Evolutionary conservation across 371 early-diverging fungal species (phyloP).

Genomic region (Phascolomyces articulosus): DNA sequence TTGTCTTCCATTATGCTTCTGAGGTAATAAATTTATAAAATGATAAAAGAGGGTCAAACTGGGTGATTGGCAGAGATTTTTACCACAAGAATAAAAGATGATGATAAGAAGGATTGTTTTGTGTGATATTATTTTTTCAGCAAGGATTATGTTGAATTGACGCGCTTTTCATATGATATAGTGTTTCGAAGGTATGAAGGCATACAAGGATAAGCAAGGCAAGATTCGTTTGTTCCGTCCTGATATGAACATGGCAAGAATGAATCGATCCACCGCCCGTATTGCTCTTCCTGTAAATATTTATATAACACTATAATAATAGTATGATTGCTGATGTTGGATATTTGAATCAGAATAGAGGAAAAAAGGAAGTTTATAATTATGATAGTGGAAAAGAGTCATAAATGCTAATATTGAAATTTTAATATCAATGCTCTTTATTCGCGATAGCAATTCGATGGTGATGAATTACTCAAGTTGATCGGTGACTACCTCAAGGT

Average conservation of each 20-base stretch:
- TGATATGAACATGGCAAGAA: slow-evolving; percentile 90
- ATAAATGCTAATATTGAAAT: too few relatives aligned
- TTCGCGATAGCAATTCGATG: slow-evolving; percentile 70
- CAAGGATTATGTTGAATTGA: too few relatives aligned
- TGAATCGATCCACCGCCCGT: slow-evolving; percentile 73
- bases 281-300: slow-evolving; percentile 77
- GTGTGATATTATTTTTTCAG: too few relatives aligned
- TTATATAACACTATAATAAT: neutral
- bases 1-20: slow-evolving; percentile 93
- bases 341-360: neutral
- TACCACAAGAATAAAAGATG: too few relatives aligned
- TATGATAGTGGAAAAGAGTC: too few relatives aligned
- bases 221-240: slow-evolving; percentile 88
- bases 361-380: too few relatives aligned
- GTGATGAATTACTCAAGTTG: slow-evolving; percentile 79
- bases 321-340: neutral
- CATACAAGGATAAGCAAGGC: slow-evolving; percentile 85
- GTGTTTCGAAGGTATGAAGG: slow-evolving; percentile 96
- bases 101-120: too few relatives aligned
- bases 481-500: slow-evolving; percentile 84
- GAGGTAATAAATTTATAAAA: slow-evolving; percentile 44
- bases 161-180: slow-evolving; percentile 9
- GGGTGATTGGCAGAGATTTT: too few relatives aligned
- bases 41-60: too few relatives aligned
- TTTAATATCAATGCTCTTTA: too few relatives aligned